Evolutionary conservation across 768 basidiomycete species (phyloP).

Genomic region (Artomyces pyxidatus): DNA sequence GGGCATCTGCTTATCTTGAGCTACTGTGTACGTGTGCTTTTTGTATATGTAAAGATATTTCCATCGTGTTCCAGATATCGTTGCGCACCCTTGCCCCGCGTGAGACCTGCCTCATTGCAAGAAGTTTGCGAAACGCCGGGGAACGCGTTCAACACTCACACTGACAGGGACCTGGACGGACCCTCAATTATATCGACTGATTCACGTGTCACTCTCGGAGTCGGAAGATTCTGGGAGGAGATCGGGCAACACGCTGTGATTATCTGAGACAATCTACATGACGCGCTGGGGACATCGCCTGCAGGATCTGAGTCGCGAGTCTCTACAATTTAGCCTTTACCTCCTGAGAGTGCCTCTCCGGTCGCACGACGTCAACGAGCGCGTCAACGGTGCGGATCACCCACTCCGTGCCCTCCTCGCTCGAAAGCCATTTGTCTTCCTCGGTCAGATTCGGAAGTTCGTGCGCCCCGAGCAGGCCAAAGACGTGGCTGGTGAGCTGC

Average conservation of each 20-base stretch:
- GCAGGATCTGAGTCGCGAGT: slow-evolving; percentile 7
- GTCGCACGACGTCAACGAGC: slow-evolving; percentile 64
- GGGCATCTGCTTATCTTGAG: slow-evolving; percentile 17
- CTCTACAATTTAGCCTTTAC: slow-evolving; percentile 51
- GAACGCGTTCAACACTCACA: slow-evolving; percentile 10
- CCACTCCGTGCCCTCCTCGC: slow-evolving; percentile 86
- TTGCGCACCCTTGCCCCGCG: slow-evolving; percentile 7
- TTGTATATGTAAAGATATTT: slow-evolving; percentile 14
- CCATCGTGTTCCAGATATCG: slow-evolving; percentile 11
- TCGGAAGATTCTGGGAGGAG: slow-evolving; percentile 5
- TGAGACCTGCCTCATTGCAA: slow-evolving; percentile 7
- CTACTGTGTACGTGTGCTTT: slow-evolving; percentile 8
- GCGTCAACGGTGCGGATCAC: slow-evolving; percentile 77
- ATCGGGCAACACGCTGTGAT: background rate
- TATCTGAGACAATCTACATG: slow-evolving; percentile 3
- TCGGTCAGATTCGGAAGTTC: slow-evolving; percentile 46
- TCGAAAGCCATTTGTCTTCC: slow-evolving; percentile 75
- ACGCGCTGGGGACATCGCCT: background rate
- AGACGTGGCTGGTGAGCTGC: slow-evolving; percentile 82
- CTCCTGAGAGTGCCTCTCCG: slow-evolving; percentile 19
- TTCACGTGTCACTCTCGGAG: background rate
- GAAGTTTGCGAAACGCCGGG: slow-evolving; percentile 3
- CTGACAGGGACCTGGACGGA: too few relatives aligned
- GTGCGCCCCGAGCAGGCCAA: slow-evolving; percentile 83
- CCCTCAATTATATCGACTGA: too few relatives aligned